Evolutionary conservation across 805 yeast genomes (phyloP).

Genomic region (Saccharomycopsis sp.): DNA sequence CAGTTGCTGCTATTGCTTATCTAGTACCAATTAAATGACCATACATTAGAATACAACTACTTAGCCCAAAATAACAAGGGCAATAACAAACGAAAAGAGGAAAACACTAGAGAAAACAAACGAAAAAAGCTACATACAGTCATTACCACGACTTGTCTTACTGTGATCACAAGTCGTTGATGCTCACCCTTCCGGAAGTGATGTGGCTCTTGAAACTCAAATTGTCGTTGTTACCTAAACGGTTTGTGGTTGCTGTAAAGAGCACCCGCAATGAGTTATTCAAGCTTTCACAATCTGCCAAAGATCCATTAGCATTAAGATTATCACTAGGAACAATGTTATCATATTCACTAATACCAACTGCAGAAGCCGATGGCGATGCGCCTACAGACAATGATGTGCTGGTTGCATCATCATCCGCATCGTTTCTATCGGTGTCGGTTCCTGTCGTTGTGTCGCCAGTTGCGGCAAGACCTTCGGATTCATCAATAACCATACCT

Average conservation of each 20-base stretch:
- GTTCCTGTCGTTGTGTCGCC: background rate
- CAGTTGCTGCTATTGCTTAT: too few relatives aligned
- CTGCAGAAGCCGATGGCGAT: background rate
- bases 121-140: background rate
- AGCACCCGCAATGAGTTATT: background rate
- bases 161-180: background rate
- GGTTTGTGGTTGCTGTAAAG: background rate
- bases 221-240: background rate
- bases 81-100: slow-evolving; percentile 1
- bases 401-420: background rate
- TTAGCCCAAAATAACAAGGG: slow-evolving; percentile 3
- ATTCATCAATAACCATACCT: background rate
- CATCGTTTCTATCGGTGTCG: background rate
- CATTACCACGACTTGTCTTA: background rate
- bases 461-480: background rate
- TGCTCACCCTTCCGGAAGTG: background rate
- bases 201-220: background rate
- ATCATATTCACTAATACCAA: slow-evolving; percentile 1
- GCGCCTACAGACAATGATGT: background rate
- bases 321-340: background rate
- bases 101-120: background rate
- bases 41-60: background rate
- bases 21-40: background rate
- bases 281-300: background rate
- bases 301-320: background rate